A percentile compares a stretch with the other conserved stretches of the same genome.
phyloP scores from a whole-genome alignment of 177 flowering plant genomes.

The Vitis hybrid region DNA sequence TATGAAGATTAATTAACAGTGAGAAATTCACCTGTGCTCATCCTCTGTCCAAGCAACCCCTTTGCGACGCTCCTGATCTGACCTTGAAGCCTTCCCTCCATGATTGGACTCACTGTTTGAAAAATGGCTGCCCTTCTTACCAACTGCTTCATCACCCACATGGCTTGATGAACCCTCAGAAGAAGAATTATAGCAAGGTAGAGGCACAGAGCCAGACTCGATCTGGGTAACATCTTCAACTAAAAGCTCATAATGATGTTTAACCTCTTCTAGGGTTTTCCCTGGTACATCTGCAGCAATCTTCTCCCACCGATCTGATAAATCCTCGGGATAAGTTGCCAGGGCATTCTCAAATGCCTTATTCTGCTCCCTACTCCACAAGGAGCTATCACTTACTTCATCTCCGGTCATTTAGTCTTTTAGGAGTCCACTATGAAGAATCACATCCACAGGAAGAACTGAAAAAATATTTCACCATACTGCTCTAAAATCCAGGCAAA shows the following conservation, averaged over 20 bases:
- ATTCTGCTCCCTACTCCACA: slow-evolving; percentile 85
- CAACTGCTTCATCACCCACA: slow-evolving; percentile 52
- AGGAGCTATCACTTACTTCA: slow-evolving; percentile 49
- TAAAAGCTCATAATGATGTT: slow-evolving; percentile 73
- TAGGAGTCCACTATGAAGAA: slow-evolving; percentile 14
- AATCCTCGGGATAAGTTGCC: slow-evolving; percentile 70
- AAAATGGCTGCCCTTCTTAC: slow-evolving; percentile 51
- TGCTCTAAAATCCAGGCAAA: slow-evolving; percentile 14
- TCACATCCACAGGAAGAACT: slow-evolving; percentile 11
- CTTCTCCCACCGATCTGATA: slow-evolving; percentile 81
- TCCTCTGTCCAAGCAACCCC: slow-evolving; percentile 99
- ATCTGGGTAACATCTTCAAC: slow-evolving; percentile 72
- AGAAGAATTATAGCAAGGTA: slow-evolving; percentile 65
- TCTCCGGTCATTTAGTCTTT: slow-evolving; percentile 56
- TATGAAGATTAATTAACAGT: not conserved
- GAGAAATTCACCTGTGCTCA: slow-evolving; percentile 76
- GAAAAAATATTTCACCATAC: slow-evolving; percentile 7
- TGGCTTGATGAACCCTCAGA: slow-evolving; percentile 59
- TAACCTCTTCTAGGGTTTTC: slow-evolving; percentile 74
- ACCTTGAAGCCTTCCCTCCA: slow-evolving; percentile 64
- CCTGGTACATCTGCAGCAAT: slow-evolving; percentile 78
- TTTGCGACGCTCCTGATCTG: slow-evolving; percentile 93
- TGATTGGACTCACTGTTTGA: slow-evolving; percentile 50
- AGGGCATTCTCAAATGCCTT: slow-evolving; percentile 87
- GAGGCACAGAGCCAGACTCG: slow-evolving; percentile 75